Base-by-base conservation (phyloP, 2,329 filamentous ascomycete species). In the Shiraia sp. region DNA sequence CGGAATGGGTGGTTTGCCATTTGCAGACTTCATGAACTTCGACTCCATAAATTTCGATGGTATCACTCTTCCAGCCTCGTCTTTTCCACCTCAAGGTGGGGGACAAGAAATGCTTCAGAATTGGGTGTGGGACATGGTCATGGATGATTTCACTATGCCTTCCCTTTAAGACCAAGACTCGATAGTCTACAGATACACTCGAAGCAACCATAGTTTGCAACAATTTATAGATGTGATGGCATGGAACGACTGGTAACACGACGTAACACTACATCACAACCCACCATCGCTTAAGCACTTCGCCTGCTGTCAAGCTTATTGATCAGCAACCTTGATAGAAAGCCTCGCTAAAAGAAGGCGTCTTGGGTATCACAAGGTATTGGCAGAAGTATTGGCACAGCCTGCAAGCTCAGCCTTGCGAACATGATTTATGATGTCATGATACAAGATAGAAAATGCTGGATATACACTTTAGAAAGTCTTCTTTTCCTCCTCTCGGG, bases 91-190 rank as follows among this genome's bases (percentile, higher is more conserved):
- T n/a, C 19, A 44, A 27, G 14, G n/a, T 10, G 15, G 26, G 22
- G 29, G 19, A 22, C 23, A 40, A 12, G 43, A 45, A 6, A 14
- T 26, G 10, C 27, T 35, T 9, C 42, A 53, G 14, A 53, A 58
- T 29, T 55, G 45, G 50, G 35, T 56, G 28, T 61, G 55, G 53
- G 43, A 59, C 32, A 41, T 41, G 29, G 45, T 49, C 23, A 56
- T 61, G 55, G 55, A 59, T 14, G 57, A 59, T 14, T 55, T 57
- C 10, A 42, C 43, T 9, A 49, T 59, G 34, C 38, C 38, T n/a
- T 33, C 13, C 10, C n/a, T 32, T 6, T 16, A 7, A 17, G 8
- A 13, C 10, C 13, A n/a, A n/a, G n/a, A n/a, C n/a, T n/a, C n/a
- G n/a, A n/a, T n/a, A n/a, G n/a, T n/a, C n/a, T n/a, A n/a, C n/a